These are phyloP conservation scores for Geotrichum aggregatum DNA, from an alignment of 1,139 yeast genomes.

Conservation along the genomic window DNA sequence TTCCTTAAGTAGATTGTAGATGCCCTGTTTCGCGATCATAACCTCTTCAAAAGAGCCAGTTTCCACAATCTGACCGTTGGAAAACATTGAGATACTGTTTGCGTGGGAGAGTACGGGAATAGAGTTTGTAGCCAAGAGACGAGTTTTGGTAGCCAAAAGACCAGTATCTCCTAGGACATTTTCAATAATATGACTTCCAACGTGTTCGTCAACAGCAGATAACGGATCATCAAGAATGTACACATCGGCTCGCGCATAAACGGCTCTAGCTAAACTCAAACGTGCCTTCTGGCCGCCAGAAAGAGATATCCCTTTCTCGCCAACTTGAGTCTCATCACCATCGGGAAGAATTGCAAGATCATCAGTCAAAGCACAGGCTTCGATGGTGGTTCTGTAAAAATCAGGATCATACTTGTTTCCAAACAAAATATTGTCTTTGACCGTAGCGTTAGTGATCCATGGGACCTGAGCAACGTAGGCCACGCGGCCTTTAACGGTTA, in stretches of 20 bases:
- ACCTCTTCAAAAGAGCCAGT: constrained; percentile 33
- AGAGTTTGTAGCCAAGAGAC: constrained; percentile 74
- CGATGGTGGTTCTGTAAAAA: constrained; percentile 62
- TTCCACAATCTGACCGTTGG: constrained; percentile 53
- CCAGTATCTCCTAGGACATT: constrained; percentile 62
- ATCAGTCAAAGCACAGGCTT: constrained; percentile 69
- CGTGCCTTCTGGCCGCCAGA: constrained; percentile 93
- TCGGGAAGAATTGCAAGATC: constrained; percentile 72
- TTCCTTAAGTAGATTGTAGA: constrained; percentile 35
- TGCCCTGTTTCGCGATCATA: constrained; percentile 26
- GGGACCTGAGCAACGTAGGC: constrained; percentile 82
- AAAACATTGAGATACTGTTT: constrained; percentile 54
- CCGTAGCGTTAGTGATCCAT: constrained; percentile 76
- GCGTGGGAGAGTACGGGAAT: constrained; percentile 70
- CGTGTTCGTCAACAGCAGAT: constrained; percentile 84
- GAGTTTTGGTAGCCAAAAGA: constrained; percentile 63
- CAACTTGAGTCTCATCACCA: constrained; percentile 80
- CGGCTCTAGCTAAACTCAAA: constrained; percentile 80
- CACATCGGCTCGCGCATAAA: constrained; percentile 77
- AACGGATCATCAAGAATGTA: constrained; percentile 74
- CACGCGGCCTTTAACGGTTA: constrained; percentile 59
- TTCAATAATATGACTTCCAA: constrained; percentile 61
- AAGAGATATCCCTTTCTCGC: constrained; percentile 83
- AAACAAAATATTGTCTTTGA: constrained; percentile 71
- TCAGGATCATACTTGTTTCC: constrained; percentile 69